A percentile compares a stretch with the other conserved stretches of the same genome.
phyloP scores from a whole-genome alignment of 768 basidiomycete genomes.

The Gloeophyllum trabeum region DNA sequence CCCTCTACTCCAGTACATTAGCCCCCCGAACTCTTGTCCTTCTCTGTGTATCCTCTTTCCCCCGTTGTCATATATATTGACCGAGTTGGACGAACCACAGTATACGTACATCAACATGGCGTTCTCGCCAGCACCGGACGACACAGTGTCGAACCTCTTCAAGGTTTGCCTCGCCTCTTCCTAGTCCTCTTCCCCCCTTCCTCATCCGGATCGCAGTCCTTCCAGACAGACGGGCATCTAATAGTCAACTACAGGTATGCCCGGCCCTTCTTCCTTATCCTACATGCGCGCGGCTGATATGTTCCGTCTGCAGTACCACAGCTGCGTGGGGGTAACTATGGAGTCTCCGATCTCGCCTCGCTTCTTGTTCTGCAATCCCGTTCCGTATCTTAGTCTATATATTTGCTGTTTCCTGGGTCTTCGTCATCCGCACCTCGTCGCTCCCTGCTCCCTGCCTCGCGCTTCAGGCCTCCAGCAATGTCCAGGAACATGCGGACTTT shows the following conservation, averaged over 20 bases:
- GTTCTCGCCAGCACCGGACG: constrained; percentile 69
- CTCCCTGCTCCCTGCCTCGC: too few relatives aligned
- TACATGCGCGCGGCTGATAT: background rate
- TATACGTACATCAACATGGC: constrained; percentile 74
- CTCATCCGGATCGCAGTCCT: constrained; percentile 26
- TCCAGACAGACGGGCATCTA: constrained; percentile 49
- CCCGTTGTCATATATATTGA: background rate
- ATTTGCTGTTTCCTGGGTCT: too few relatives aligned
- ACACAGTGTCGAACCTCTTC: constrained; percentile 60
- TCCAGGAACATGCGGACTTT: too few relatives aligned
- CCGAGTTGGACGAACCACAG: too few relatives aligned
- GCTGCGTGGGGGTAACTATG: constrained; percentile 45
- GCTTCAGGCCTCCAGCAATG: too few relatives aligned
- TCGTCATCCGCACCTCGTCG: too few relatives aligned
- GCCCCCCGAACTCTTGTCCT: background rate
- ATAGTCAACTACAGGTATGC: constrained; percentile 56
- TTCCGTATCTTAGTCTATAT: too few relatives aligned
- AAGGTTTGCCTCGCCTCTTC: constrained; percentile 29
- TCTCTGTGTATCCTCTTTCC: background rate
- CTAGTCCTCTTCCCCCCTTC: background rate
- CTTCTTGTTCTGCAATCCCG: too few relatives aligned
- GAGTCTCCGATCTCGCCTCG: too few relatives aligned
- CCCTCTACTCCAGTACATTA: too few relatives aligned
- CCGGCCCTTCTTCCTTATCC: background rate
- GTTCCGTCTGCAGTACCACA: constrained; percentile 29